Evolutionary conservation across 331 rosid genomes (phyloP).

Genomic region (Rosa hybrid): DNA sequence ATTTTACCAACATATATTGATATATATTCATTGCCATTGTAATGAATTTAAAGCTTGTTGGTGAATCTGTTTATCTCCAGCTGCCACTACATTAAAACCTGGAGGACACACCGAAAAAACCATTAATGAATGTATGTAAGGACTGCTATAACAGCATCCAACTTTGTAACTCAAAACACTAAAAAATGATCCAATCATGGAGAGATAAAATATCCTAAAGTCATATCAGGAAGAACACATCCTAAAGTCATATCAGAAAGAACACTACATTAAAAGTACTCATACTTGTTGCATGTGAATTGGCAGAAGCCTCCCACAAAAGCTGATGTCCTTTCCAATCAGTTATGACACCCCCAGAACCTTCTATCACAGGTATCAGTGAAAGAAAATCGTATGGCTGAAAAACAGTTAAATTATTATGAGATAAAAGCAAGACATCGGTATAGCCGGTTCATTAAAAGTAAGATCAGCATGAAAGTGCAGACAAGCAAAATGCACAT

Average conservation of each 20-base stretch:
- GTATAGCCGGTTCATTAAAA: not conserved
- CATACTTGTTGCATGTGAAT: conserved; percentile 66
- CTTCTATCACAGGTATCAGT: conserved; percentile 84
- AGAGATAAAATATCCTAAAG: conserved; percentile 1
- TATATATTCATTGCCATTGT: conserved; percentile 52
- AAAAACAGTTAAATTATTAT: conserved; percentile 14
- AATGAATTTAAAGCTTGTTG: conserved; percentile 66
- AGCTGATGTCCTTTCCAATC: conserved; percentile 90
- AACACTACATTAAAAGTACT: conserved; percentile 3
- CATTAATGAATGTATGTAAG: not conserved
- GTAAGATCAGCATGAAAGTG: not conserved
- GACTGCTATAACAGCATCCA: not conserved
- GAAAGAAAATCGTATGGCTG: conserved; percentile 96
- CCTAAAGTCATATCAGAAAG: not conserved
- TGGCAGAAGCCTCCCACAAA: conserved; percentile 80
- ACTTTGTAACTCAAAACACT: not conserved
- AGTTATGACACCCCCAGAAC: conserved; percentile 90
- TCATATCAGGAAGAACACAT: not conserved
- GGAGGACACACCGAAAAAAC: conserved; percentile 14
- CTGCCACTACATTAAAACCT: conserved; percentile 88
- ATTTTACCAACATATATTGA: not conserved
- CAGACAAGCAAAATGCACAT: not conserved
- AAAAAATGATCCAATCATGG: conserved; percentile 3
- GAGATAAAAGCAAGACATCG: not conserved
- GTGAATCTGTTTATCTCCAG: conserved; percentile 82